Evolutionary conservation across 495 filamentous ascomycete genomes (phyloP).

Genomic region (Xylaria intraflava): DNA sequence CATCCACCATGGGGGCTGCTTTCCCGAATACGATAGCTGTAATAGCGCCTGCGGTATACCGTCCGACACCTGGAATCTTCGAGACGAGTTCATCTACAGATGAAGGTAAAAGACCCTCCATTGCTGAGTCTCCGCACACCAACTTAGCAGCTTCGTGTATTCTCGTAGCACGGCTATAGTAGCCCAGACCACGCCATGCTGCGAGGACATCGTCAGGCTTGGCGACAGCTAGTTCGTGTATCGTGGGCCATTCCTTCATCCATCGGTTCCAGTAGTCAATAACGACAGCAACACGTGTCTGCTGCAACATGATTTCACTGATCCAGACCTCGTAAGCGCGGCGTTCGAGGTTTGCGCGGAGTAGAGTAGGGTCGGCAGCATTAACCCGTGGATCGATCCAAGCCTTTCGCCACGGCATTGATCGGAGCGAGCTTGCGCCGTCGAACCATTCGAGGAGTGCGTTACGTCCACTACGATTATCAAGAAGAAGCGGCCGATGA

Average conservation of each 20-base stretch:
- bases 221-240: constrained; percentile 32
- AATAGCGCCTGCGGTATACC: constrained; percentile 44
- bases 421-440: constrained; percentile 23
- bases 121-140: constrained; percentile 20
- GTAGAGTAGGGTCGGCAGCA: constrained; percentile 1
- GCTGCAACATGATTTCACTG: constrained; percentile 47
- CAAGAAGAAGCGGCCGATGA: constrained; percentile 37
- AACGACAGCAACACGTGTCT: constrained; percentile 42
- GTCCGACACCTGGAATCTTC: constrained; percentile 37
- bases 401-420: constrained; percentile 45
- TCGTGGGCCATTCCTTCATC: constrained; percentile 38
- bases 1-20: constrained; percentile 41
- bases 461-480: constrained; percentile 14
- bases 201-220: constrained; percentile 31
- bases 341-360: constrained; percentile 23
- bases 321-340: constrained; percentile 48
- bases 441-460: constrained; percentile 38
- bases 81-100: constrained; percentile 24
- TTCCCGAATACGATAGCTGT: constrained; percentile 40
- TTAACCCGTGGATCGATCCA: constrained; percentile 26
- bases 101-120: constrained; percentile 29
- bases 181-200: constrained; percentile 39
- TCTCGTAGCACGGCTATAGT: constrained; percentile 38
- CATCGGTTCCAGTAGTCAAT: constrained; percentile 41
- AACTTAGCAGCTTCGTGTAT: constrained; percentile 33